Evolutionary conservation across 2,329 filamentous ascomycete genomes (phyloP).

Genomic region (Cytospora leucostoma): DNA sequence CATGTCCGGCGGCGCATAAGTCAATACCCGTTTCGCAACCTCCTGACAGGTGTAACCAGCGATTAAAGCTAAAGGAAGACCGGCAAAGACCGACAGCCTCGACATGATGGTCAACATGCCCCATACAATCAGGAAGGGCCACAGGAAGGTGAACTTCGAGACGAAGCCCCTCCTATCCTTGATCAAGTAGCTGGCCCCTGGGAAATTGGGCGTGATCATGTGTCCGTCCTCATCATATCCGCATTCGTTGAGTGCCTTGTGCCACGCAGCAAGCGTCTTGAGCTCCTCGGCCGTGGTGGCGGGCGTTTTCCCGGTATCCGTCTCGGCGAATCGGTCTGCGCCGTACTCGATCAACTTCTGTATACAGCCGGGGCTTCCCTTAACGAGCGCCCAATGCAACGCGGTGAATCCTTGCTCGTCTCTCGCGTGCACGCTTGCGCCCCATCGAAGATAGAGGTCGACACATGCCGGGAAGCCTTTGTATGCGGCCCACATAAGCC

Average conservation of each 20-base stretch:
- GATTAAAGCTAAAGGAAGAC: slow-evolving; percentile 69
- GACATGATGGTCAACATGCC: slow-evolving; percentile 71
- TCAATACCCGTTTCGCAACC: slow-evolving; percentile 73
- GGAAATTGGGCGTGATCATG: slow-evolving; percentile 68
- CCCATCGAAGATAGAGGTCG: slow-evolving; percentile 91
- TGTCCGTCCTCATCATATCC: slow-evolving; percentile 82
- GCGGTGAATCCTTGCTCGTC: slow-evolving; percentile 95
- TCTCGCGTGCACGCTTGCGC: slow-evolving; percentile 84
- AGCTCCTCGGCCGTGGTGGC: slow-evolving; percentile 84
- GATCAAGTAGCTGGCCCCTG: slow-evolving; percentile 69
- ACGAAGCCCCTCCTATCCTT: slow-evolving; percentile 79
- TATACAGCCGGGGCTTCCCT: slow-evolving; percentile 85
- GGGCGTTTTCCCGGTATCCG: slow-evolving; percentile 87
- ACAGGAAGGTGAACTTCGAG: slow-evolving; percentile 84
- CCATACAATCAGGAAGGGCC: slow-evolving; percentile 79
- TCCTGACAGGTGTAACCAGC: slow-evolving; percentile 73
- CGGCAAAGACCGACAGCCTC: slow-evolving; percentile 71
- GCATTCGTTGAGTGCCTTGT: slow-evolving; percentile 77
- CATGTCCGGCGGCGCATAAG: slow-evolving; percentile 85
- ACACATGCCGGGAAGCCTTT: slow-evolving; percentile 93
- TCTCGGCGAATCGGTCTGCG: slow-evolving; percentile 88
- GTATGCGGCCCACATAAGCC: slow-evolving; percentile 98
- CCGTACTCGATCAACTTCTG: slow-evolving; percentile 96
- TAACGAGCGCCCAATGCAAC: slow-evolving; percentile 94
- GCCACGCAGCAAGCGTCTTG: slow-evolving; percentile 81